Base-by-base conservation (phyloP, 2,329 filamentous ascomycete genomes). In the Penicillium concentricum region DNA sequence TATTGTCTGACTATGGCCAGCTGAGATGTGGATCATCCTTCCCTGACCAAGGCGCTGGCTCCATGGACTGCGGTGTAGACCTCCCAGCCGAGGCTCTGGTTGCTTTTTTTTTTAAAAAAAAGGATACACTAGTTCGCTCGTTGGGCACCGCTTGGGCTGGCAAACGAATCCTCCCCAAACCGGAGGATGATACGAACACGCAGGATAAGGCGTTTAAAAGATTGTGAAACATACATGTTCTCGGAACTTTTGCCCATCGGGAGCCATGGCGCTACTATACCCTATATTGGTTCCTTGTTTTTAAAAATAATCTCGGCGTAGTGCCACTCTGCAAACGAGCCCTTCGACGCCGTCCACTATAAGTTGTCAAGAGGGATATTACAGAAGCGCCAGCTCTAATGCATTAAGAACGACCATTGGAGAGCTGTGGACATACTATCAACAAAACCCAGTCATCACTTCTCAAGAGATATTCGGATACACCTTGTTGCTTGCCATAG, bases 361-460 rank as follows among this genome's bases (percentile, higher is more conserved):
- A 1, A 15, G 18, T 15, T 15, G 20, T 13, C 12, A 22, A 22
- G 12, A 41, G 20, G 15, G 20, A 15, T 41, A 41, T 8, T 2
- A 15, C 20, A 41, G 13, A 15, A 9, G 6, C 18, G 12, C 6
- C 7, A 15, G 9, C 18, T 22, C 18, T 22, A 16, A 16, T 41
- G 15, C 20, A 41, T 9, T 4, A 41, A 16, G 6, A 3, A 16
- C 7, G 9, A 9, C 15, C 20, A 9, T 16, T 35, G 5, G 13
- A 35, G 32, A 18, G 2, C 2, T 48, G 34, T 65, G 61, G 9
- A 64, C 51, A 67, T 53, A 43, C 64, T 62, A 15, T 59, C 15
- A 16, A 16, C 32, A 16, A 35, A 35, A 16, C 32, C 13, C n/a
- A 10, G 43, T 12, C 5, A 13, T 24, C 9, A 8, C 5, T 4